phyloP scores from a whole-genome alignment of 1,284 basidiomycete genomes.

The Singerocomus rubriflavus region DNA sequence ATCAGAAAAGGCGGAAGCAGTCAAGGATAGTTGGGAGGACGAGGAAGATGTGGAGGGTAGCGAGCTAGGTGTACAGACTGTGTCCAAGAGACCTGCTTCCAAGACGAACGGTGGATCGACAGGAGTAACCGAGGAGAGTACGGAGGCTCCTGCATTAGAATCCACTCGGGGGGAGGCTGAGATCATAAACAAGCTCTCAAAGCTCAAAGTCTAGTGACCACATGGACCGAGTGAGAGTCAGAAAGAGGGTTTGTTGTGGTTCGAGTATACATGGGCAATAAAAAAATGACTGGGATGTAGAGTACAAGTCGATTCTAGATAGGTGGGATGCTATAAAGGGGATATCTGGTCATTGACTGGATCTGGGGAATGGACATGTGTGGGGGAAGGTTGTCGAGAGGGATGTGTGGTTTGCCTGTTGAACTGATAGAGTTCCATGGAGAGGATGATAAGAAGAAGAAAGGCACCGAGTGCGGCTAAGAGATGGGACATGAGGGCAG shows the following conservation, averaged over 20 bases:
- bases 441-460: conserved; percentile 60
- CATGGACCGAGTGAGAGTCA: background rate
- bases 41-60: conserved; percentile 52
- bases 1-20: conserved; percentile 45
- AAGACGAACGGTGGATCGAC: conserved; percentile 4
- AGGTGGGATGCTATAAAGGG: conserved; percentile 16
- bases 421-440: conserved; percentile 58
- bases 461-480: conserved; percentile 64
- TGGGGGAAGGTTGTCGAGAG: conserved; percentile 27
- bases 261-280: background rate
- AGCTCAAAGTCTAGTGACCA: conserved; percentile 34
- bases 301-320: conserved; percentile 12
- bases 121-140: background rate
- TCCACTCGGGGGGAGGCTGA: conserved; percentile 26
- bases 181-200: conserved; percentile 43
- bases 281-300: conserved; percentile 21
- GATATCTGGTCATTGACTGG: conserved; percentile 8
- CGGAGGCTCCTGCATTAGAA: conserved; percentile 3
- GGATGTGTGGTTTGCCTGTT: conserved; percentile 38
- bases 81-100: conserved; percentile 1
- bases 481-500: conserved; percentile 5
- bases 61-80: background rate
- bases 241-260: background rate
- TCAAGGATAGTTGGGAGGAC: conserved; percentile 76
- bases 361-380: conserved; percentile 16